A percentile compares a stretch with the other conserved stretches of the same genome.
Evolutionary conservation across 2,329 filamentous ascomycete species (phyloP).

Genomic region (Aspergillus clavatus): DNA sequence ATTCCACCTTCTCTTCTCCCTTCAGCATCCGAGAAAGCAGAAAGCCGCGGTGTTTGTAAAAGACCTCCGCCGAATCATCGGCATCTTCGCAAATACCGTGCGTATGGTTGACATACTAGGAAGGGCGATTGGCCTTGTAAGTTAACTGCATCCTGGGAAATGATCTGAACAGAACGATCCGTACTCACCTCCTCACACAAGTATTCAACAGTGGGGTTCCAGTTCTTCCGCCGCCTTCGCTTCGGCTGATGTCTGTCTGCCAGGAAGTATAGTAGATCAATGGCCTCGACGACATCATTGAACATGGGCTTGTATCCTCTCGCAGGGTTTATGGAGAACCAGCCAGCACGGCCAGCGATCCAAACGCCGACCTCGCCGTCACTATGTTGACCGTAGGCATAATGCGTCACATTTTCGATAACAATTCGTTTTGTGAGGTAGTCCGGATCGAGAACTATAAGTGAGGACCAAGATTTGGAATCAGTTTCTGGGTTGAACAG

Average conservation of each 20-base stretch:
- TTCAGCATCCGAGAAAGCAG: constrained; percentile 46
- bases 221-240: constrained; percentile 28
- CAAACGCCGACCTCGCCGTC: constrained; percentile 56
- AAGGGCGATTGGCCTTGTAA: constrained; percentile 2
- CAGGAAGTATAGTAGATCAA: constrained; percentile 57
- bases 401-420: constrained; percentile 47
- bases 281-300: constrained; percentile 54
- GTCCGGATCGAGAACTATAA: constrained; percentile 35
- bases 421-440: constrained; percentile 42
- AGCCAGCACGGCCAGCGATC: constrained; percentile 59
- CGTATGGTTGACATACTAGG: constrained; percentile 40
- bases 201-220: constrained; percentile 35
- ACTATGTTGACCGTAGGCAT: constrained; percentile 48
- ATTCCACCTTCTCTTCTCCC: constrained; percentile 42
- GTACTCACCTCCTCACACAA: constrained; percentile 38
- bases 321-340: constrained; percentile 55
- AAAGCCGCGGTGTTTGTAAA: constrained; percentile 43
- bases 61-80: constrained; percentile 45
- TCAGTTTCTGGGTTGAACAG: background rate
- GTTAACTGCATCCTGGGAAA: background rate
- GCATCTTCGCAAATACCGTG: constrained; percentile 40
- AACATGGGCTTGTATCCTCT: constrained; percentile 50
- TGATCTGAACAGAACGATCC: background rate
- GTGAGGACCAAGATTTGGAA: background rate
- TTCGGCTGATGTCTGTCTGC: constrained; percentile 52